Evolutionary conservation across 2,329 filamentous ascomycete species (phyloP).

Genomic region (Neonectria coccinea): DNA sequence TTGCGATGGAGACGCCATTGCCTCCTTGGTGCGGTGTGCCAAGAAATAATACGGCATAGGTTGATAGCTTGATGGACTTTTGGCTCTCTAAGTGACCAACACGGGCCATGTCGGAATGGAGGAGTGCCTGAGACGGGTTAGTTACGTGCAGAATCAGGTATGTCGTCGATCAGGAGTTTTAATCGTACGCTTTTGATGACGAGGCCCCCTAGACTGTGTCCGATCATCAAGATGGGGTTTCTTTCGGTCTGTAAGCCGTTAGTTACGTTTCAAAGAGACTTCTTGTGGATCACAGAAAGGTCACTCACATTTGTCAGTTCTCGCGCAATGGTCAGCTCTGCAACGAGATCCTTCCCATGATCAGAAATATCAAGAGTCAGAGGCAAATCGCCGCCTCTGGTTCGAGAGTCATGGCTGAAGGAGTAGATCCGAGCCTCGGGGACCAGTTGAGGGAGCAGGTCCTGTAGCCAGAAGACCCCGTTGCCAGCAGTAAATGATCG

Average conservation of each 20-base stretch:
- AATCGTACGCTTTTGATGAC: constrained; percentile 12
- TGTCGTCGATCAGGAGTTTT: too few species aligned
- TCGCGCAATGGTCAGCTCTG: background rate
- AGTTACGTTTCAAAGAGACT: too few species aligned
- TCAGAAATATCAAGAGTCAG: background rate
- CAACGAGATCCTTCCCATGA: constrained; percentile 7
- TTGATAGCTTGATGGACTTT: constrained; percentile 16
- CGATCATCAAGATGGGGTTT: too few species aligned
- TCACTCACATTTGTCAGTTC: constrained; percentile 4
- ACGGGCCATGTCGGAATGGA: constrained; percentile 16
- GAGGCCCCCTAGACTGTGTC: constrained; percentile 19
- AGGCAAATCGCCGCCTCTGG: too few species aligned
- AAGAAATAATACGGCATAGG: constrained; percentile 19
- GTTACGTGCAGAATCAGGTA: too few species aligned
- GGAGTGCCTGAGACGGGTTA: constrained; percentile 6
- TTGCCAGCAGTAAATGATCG: constrained; percentile 71
- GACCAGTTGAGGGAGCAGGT: constrained; percentile 66
- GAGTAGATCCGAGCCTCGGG: constrained; percentile 7
- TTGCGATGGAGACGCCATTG: constrained; percentile 5
- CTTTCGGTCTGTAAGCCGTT: too few species aligned
- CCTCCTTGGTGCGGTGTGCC: constrained; percentile 21
- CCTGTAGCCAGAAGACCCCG: constrained; percentile 74
- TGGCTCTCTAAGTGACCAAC: constrained; percentile 1
- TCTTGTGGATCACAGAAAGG: too few species aligned
- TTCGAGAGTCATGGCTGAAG: too few species aligned